Percentiles rank a stretch among this genome's conserved stretches.
Evolutionary conservation across 2,329 filamentous ascomycete species (phyloP).

Genomic region (Microcyclospora tardicrescens): DNA sequence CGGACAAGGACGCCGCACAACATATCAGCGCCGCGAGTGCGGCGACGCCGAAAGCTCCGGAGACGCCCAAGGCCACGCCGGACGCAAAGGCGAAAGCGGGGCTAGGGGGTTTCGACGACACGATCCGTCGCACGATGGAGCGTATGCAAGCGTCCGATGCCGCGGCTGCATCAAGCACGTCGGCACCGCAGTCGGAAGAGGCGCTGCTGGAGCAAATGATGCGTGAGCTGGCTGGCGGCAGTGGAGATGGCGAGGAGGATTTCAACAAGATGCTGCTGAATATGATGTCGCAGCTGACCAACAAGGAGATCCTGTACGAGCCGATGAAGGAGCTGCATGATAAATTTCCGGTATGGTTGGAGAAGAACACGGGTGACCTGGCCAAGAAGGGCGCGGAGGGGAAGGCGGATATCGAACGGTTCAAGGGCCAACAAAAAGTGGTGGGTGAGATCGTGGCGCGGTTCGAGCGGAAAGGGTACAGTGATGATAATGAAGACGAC

Average conservation of each 20-base stretch:
- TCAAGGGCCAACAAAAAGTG: slow-evolving; percentile 64
- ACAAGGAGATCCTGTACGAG: slow-evolving; percentile 96
- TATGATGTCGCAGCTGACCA: slow-evolving; percentile 98
- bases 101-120: slow-evolving; percentile 65
- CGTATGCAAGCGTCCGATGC: slow-evolving; percentile 85
- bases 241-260: slow-evolving; percentile 56
- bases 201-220: slow-evolving; percentile 88
- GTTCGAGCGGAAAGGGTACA: slow-evolving; percentile 73
- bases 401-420: slow-evolving; percentile 62
- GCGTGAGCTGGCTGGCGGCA: slow-evolving; percentile 53
- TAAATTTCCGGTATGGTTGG: slow-evolving; percentile 83
- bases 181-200: slow-evolving; percentile 41
- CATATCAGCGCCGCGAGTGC: slow-evolving; percentile 22
- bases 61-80: slow-evolving; percentile 7
- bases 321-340: slow-evolving; percentile 94
- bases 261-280: slow-evolving; percentile 90
- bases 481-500: slow-evolving; percentile 67
- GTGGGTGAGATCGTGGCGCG: slow-evolving; percentile 78
- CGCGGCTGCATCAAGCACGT: slow-evolving; percentile 59
- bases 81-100: slow-evolving; percentile 1
- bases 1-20: slow-evolving; percentile 19
- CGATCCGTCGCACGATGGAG: slow-evolving; percentile 87
- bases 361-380: slow-evolving; percentile 47
- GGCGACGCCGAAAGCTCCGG: slow-evolving; percentile 11
- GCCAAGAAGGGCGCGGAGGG: slow-evolving; percentile 39